phyloP scores from a whole-genome alignment of 2,329 filamentous ascomycete species.

The Sphaceloma murrayae region DNA sequence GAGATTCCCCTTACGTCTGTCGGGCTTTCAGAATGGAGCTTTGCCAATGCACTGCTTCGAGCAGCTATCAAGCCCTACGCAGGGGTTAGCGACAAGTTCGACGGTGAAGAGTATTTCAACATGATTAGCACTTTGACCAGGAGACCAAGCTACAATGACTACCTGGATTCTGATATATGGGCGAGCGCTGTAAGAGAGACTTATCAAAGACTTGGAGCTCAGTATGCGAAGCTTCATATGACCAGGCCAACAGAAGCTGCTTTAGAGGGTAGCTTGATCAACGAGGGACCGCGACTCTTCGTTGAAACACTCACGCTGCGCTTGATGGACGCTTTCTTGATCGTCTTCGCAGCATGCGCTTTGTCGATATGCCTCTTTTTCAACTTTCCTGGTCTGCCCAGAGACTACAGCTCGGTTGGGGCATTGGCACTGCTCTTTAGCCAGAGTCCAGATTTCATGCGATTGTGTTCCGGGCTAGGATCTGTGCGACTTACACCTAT shows the following conservation, averaged over 20 bases:
- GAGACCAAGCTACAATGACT: neutral
- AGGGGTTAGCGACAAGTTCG: no score
- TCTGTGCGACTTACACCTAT: neutral
- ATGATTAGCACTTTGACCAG: neutral
- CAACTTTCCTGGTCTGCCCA: neutral
- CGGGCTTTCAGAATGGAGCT: neutral
- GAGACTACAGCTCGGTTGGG: neutral
- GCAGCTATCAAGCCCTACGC: no score
- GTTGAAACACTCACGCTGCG: neutral
- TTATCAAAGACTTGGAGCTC: neutral
- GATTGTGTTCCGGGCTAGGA: neutral
- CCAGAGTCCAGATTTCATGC: neutral
- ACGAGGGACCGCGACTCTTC: neutral
- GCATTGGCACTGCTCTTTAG: neutral
- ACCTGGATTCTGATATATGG: neutral
- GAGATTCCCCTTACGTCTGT: neutral
- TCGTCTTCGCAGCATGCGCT: neutral
- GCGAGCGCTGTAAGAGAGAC: neutral
- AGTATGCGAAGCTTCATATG: neutral
- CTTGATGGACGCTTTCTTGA: neutral
- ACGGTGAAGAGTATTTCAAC: neutral
- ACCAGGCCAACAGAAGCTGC: neutral
- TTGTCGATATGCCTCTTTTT: neutral
- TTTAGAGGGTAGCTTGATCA: neutral
- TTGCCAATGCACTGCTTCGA: no score